Conservation (phyloP, 1,284 basidiomycete species). For the Ceratobasidium sp. region DNA sequence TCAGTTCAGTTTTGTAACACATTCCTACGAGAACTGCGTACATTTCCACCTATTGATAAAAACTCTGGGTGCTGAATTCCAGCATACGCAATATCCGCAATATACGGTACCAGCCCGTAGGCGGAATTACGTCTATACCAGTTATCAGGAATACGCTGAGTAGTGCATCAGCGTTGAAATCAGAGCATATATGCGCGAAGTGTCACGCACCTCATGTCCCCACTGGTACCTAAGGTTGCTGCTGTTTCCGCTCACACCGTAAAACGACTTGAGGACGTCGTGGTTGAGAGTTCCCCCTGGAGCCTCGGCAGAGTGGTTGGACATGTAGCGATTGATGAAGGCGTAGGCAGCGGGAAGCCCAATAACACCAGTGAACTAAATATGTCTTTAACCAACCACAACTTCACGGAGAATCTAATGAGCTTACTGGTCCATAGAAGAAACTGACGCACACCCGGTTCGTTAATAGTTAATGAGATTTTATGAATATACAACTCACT, state of each 20-base stretch:
- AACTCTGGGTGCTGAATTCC: constrained; percentile 46
- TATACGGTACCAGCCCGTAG: constrained; percentile 46
- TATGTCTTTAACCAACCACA: neutral
- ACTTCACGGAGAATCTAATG: neutral
- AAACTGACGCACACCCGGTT: neutral
- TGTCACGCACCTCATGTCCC: constrained; percentile 29
- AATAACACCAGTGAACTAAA: constrained; percentile 18
- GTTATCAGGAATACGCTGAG: constrained; percentile 41
- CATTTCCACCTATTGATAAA: constrained; percentile 50
- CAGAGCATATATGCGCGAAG: neutral
- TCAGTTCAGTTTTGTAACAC: neutral
- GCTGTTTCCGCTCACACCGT: constrained; percentile 23
- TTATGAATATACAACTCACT: constrained; percentile 16
- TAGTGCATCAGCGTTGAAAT: neutral
- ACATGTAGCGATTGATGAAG: constrained; percentile 17
- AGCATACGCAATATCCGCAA: constrained; percentile 28
- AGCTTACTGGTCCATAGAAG: constrained; percentile 23
- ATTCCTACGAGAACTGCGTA: constrained; percentile 8
- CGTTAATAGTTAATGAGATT: neutral
- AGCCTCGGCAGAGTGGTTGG: constrained; percentile 26
- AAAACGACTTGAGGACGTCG: constrained; percentile 35
- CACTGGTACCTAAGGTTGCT: constrained; percentile 5
- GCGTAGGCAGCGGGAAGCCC: constrained; percentile 5
- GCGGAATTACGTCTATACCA: constrained; percentile 49
- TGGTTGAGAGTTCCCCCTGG: constrained; percentile 29